A percentile compares a stretch with the other conserved stretches of the same genome.
Evolutionary conservation across 805 yeast species (phyloP).

Genomic region (Pichia kluyveri): DNA sequence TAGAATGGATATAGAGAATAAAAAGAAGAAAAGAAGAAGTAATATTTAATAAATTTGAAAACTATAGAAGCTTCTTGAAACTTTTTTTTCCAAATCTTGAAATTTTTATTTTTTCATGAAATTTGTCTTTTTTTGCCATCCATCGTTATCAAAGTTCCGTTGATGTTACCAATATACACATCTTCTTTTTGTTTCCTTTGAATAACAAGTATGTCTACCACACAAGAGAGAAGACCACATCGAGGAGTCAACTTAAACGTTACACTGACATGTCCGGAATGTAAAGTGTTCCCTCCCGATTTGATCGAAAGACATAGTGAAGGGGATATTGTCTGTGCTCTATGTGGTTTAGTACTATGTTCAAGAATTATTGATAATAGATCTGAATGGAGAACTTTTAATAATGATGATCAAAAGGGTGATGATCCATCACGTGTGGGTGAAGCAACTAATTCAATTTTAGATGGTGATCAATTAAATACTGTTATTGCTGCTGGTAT

Average conservation of each 20-base stretch:
- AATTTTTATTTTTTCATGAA: too few species aligned
- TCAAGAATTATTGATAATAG: slow-evolving; percentile 90
- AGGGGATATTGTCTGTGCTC: slow-evolving; percentile 97
- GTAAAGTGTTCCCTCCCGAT: slow-evolving; percentile 93
- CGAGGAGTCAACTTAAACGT: slow-evolving; percentile 80
- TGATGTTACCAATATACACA: not conserved
- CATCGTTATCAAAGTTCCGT: too few species aligned
- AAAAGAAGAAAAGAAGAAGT: too few species aligned
- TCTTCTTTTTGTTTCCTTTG: not conserved
- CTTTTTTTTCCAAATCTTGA: too few species aligned
- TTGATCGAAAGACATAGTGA: slow-evolving; percentile 90
- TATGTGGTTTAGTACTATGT: slow-evolving; percentile 90
- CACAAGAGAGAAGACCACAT: slow-evolving; percentile 8
- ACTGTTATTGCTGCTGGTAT: slow-evolving; percentile 86
- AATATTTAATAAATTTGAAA: too few species aligned
- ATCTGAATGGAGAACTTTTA: slow-evolving; percentile 97
- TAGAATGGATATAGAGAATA: too few species aligned
- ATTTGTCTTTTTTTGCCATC: too few species aligned
- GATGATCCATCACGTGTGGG: slow-evolving; percentile 99
- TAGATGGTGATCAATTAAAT: slow-evolving; percentile 85
- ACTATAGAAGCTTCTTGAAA: too few species aligned
- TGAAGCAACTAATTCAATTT: slow-evolving; percentile 86
- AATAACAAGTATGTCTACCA: slow-evolving; percentile 7
- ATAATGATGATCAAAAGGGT: slow-evolving; percentile 95
- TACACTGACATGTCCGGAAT: slow-evolving; percentile 89